A percentile compares a stretch with the other conserved stretches of the same genome.
These are phyloP conservation scores for Boletus patriciae DNA, from an alignment of 768 basidiomycete genomes.

Conservation along the genomic window DNA sequence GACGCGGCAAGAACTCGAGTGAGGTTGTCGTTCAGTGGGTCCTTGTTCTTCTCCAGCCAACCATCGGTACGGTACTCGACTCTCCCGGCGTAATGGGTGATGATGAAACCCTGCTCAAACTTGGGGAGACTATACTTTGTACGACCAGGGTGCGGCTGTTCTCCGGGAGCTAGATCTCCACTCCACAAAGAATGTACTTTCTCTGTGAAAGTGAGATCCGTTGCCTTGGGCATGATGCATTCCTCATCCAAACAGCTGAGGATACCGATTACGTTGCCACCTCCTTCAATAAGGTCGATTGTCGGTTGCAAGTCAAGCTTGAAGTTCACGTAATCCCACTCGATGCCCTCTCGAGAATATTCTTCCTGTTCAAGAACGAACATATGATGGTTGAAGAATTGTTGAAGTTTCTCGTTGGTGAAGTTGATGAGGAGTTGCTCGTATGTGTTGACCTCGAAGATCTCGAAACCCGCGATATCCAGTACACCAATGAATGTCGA, in stretches of 20 bases:
- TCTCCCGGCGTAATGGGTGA: slow-evolving; percentile 94
- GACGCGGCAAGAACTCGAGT: slow-evolving; percentile 85
- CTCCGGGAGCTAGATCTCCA: slow-evolving; percentile 39
- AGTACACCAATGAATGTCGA: slow-evolving; percentile 96
- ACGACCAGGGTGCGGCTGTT: slow-evolving; percentile 68
- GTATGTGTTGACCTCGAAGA: slow-evolving; percentile 91
- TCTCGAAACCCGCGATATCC: slow-evolving; percentile 99
- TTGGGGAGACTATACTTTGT: slow-evolving; percentile 83
- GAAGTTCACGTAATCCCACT: slow-evolving; percentile 98
- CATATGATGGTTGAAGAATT: slow-evolving; percentile 99
- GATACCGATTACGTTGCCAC: slow-evolving; percentile 72
- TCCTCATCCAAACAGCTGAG: slow-evolving; percentile 94
- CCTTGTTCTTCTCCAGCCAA: slow-evolving; percentile 99
- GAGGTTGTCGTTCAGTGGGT: slow-evolving; percentile 95
- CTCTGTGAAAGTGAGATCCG: slow-evolving; percentile 90
- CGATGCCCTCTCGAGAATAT: slow-evolving; percentile 92
- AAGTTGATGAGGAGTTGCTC: slow-evolving; percentile 99
- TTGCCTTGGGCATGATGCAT: slow-evolving; percentile 99
- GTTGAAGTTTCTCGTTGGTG: slow-evolving; percentile 97
- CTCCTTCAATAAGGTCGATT: slow-evolving; percentile 94
- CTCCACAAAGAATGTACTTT: slow-evolving; percentile 84
- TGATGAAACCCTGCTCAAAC: slow-evolving; percentile 92
- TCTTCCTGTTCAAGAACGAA: slow-evolving; percentile 99
- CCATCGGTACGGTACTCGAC: slow-evolving; percentile 96
- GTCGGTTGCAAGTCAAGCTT: slow-evolving; percentile 97